Percentiles rank a stretch among this genome's conserved stretches.
These are phyloP conservation scores for Monosporascus sp. DNA, from an alignment of 2,329 filamentous ascomycete species.

Conservation along the genomic window DNA sequence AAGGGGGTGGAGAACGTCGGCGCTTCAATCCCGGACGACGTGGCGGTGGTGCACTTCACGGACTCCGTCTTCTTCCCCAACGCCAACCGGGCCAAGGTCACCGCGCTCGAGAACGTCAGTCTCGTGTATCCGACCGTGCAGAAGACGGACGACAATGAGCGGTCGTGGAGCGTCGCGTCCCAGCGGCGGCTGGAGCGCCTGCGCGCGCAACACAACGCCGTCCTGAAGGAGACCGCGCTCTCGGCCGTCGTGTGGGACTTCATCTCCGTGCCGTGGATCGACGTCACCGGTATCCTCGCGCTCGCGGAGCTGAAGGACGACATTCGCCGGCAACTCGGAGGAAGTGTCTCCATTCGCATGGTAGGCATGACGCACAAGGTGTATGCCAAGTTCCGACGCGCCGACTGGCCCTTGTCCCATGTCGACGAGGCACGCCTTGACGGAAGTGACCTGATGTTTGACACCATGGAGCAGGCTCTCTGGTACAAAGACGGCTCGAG, in stretches of 20 bases:
- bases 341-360: constrained; percentile 21
- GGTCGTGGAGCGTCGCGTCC: constrained; percentile 26
- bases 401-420: constrained; percentile 21
- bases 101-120: constrained; percentile 24
- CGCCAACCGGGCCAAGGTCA: constrained; percentile 38
- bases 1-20: constrained; percentile 20
- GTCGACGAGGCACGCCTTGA: constrained; percentile 14
- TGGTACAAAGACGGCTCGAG: constrained; percentile 22
- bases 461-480: constrained; percentile 22
- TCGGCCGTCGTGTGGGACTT: constrained; percentile 26
- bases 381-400: constrained; percentile 19
- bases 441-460: constrained; percentile 23
- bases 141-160: constrained; percentile 15
- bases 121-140: constrained; percentile 24
- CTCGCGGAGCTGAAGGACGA: constrained; percentile 27
- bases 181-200: constrained; percentile 22
- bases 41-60: constrained; percentile 51
- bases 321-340: constrained; percentile 20
- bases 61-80: constrained; percentile 59
- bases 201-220: constrained; percentile 15
- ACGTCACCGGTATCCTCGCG: constrained; percentile 25
- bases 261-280: constrained; percentile 22
- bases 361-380: constrained; percentile 19
- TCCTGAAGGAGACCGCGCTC: constrained; percentile 20
- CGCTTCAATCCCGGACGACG: constrained; percentile 36